Evolutionary conservation across 2,329 filamentous ascomycete species (phyloP).

Genomic region (Apiospora hydei): DNA sequence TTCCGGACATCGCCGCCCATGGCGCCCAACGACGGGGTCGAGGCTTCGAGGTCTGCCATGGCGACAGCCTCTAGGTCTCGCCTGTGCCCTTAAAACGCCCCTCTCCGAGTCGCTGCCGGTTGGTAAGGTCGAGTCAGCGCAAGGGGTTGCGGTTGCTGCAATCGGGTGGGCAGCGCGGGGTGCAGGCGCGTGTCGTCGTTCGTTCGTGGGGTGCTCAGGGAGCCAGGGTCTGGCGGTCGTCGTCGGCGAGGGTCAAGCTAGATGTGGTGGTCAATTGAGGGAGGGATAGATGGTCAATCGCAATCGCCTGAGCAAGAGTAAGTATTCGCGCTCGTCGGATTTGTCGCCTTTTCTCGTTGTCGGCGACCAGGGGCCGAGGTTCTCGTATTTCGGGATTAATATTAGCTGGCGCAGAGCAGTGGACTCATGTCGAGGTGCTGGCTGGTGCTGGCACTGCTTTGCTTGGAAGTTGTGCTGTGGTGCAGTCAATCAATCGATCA

Average conservation of each 20-base stretch:
- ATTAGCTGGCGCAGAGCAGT: not conserved
- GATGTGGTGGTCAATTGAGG: not conserved
- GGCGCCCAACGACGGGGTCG: slow-evolving; percentile 36
- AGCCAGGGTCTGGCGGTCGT: not conserved
- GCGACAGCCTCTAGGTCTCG: slow-evolving; percentile 18
- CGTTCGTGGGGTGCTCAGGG: not conserved
- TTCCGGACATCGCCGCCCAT: slow-evolving; percentile 46
- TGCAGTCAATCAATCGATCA: not conserved
- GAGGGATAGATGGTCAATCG: not conserved
- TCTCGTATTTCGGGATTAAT: slow-evolving; percentile 4
- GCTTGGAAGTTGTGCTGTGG: not conserved
- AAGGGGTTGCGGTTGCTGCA: not conserved
- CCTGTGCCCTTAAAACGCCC: not conserved
- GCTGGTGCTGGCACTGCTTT: not conserved
- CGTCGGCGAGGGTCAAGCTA: not conserved
- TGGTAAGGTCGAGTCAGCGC: not conserved
- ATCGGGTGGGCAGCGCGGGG: not conserved
- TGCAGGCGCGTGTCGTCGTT: not conserved
- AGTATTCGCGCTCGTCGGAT: not conserved
- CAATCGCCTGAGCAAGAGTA: not conserved
- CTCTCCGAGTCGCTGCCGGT: not conserved
- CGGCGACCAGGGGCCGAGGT: not conserved
- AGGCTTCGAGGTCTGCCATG: slow-evolving; percentile 40
- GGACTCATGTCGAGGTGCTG: not conserved
- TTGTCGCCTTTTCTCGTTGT: not conserved